Evolutionary conservation across 2,329 filamentous ascomycete species (phyloP).

Genomic region (Colletotrichum kahawae): DNA sequence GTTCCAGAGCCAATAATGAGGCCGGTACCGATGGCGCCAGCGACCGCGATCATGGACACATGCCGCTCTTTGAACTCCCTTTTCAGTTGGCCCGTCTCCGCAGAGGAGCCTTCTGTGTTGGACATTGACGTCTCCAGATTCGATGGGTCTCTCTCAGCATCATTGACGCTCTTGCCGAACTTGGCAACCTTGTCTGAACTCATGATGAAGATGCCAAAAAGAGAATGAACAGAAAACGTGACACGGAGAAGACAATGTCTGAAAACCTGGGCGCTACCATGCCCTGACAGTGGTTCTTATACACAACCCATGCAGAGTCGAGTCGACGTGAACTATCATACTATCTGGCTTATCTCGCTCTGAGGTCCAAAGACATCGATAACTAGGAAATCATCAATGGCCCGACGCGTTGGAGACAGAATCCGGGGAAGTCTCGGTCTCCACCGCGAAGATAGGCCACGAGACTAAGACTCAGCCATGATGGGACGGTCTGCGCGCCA

Average conservation of each 20-base stretch:
- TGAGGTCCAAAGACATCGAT: not conserved
- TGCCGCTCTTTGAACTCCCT: slow-evolving; percentile 32
- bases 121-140: not conserved
- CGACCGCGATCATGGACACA: slow-evolving; percentile 42
- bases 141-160: not conserved
- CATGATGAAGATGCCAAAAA: not conserved
- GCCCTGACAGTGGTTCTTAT: not conserved
- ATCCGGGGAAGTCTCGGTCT: not conserved
- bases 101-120: not conserved
- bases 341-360: not conserved
- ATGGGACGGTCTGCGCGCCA: not conserved
- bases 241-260: not conserved
- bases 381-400: not conserved
- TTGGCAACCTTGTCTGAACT: not conserved
- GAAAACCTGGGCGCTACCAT: not conserved
- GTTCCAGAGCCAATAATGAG: slow-evolving; percentile 58
- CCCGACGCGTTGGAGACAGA: not conserved
- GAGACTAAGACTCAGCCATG: not conserved
- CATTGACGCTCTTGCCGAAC: not conserved
- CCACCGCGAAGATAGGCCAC: not conserved
- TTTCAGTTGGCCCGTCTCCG: not conserved
- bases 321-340: not conserved
- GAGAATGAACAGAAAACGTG: accelerated
- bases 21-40: slow-evolving; percentile 41
- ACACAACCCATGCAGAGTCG: not conserved